Base-by-base conservation (phyloP, 2,329 filamentous ascomycete species). In the Pseudocercospora macadamiae region DNA sequence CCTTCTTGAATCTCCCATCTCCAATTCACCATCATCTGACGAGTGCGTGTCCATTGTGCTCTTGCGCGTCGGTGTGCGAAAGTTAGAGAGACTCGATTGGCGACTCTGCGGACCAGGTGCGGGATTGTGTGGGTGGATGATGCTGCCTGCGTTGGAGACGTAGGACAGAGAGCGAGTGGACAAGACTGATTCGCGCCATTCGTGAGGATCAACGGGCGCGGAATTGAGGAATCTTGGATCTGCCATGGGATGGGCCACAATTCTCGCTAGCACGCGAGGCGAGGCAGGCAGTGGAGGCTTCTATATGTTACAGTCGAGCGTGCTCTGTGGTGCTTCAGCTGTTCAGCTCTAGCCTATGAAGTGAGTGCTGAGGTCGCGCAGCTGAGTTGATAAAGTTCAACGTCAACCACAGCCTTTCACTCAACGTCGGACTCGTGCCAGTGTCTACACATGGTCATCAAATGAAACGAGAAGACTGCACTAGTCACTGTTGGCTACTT, bases 81-180 rank as follows among this genome's bases (percentile, higher is more conserved):
- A 49, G 52, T 60, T 58, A 23, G 55, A 42, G 18, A 55, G 26
- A 56, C 57, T 68, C 37, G 60, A 52, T 45, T 59, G 64, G 37
- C 65, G 60, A 45, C 55, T 61, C 10, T 36, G 51, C 21, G 56
- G 47, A 12, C 47, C 26, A 42, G 53, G 54, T 42, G 28, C 36
- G 52, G 7, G 52, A 52, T 21, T 45, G 57, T 18, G 39, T 28
- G 10, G 30, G 54, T 30, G 37, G n/a, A 55, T 55, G 36, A 61
- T 39, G 42, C 58, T 65, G 39, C 63, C 65, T 19, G 59, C 57
- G 53, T 66, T 70, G 61, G 64, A 70, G 55, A 72, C 61, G 61
- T 70, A 72, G 36, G 71, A 71, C 34, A 74, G 67, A 6, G 68
- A 70, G 59, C 72, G 70, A 3, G 72, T 72, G 21, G 70, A 71